Evolutionary conservation across 441 rosid species (phyloP).

Genomic region (Corymbia citriodora): DNA sequence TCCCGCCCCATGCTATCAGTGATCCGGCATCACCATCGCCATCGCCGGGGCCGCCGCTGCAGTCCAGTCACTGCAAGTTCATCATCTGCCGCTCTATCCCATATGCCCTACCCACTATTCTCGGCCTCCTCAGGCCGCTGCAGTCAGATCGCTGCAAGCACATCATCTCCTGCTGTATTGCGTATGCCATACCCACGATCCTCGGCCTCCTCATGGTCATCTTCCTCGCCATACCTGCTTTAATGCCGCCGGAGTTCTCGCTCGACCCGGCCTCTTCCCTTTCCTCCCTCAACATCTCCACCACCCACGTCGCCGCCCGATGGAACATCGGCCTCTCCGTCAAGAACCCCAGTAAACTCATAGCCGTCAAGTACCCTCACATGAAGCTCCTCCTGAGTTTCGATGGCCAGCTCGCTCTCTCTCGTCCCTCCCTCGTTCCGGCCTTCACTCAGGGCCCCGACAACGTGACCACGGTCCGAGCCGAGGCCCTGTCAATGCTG

Average conservation of each 20-base stretch:
- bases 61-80: neutral
- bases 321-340: neutral
- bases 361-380: neutral
- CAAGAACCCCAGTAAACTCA: neutral
- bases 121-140: neutral
- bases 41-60: neutral
- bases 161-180: neutral
- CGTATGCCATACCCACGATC: neutral
- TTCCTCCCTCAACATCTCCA: neutral
- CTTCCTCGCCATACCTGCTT: neutral
- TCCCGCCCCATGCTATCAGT: neutral
- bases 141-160: neutral
- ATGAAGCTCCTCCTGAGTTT: neutral
- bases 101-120: too few relatives aligned
- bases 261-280: neutral
- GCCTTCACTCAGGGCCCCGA: neutral
- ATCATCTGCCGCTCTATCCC: neutral
- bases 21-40: neutral
- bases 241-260: neutral
- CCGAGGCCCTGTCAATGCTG: neutral
- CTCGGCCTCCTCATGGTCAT: neutral
- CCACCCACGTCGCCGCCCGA: neutral
- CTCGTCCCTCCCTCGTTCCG: rapidly evolving
- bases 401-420: neutral
- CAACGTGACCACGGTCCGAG: neutral